Evolutionary conservation across 1,284 basidiomycete genomes (phyloP).

Genomic region (Papiliotrema terrestris): DNA sequence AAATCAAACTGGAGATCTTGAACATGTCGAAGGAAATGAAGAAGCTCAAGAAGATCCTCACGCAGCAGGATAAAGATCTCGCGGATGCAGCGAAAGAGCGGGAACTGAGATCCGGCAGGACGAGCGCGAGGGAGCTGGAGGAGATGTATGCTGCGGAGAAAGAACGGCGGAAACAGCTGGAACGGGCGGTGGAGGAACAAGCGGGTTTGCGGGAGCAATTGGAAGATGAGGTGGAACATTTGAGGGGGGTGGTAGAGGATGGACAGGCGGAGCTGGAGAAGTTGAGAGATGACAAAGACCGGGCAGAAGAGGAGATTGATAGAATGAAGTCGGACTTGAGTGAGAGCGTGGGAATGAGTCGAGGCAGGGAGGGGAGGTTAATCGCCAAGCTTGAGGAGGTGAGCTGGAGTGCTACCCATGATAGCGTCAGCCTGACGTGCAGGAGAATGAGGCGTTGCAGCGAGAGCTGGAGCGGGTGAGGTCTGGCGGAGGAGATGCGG

Average conservation of each 20-base stretch:
- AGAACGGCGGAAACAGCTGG: constrained; percentile 26
- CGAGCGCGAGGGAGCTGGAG: constrained; percentile 23
- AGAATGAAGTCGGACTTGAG: constrained; percentile 51
- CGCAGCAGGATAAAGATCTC: constrained; percentile 67
- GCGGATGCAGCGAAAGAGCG: constrained; percentile 41
- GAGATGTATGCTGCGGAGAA: constrained; percentile 42
- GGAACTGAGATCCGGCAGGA: constrained; percentile 9
- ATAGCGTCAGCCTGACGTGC: background rate
- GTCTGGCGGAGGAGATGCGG: constrained; percentile 16
- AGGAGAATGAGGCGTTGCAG: constrained; percentile 45
- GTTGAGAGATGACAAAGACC: constrained; percentile 51
- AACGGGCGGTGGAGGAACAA: constrained; percentile 43
- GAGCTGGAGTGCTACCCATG: constrained; percentile 16
- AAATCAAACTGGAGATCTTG: constrained; percentile 88
- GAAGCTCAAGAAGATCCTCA: constrained; percentile 80
- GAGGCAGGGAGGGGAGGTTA: constrained; percentile 62
- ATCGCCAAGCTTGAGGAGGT: constrained; percentile 62
- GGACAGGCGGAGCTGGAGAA: constrained; percentile 62
- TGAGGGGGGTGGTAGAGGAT: constrained; percentile 65
- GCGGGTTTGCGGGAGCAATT: constrained; percentile 57
- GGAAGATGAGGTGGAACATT: constrained; percentile 53
- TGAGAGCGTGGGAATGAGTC: constrained; percentile 42
- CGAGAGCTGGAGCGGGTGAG: constrained; percentile 30
- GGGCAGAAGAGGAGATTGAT: constrained; percentile 54
- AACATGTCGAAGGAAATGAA: constrained; percentile 88